Base-by-base conservation (phyloP, 208 protist species). In the Acanthamoeba lenticulata region DNA sequence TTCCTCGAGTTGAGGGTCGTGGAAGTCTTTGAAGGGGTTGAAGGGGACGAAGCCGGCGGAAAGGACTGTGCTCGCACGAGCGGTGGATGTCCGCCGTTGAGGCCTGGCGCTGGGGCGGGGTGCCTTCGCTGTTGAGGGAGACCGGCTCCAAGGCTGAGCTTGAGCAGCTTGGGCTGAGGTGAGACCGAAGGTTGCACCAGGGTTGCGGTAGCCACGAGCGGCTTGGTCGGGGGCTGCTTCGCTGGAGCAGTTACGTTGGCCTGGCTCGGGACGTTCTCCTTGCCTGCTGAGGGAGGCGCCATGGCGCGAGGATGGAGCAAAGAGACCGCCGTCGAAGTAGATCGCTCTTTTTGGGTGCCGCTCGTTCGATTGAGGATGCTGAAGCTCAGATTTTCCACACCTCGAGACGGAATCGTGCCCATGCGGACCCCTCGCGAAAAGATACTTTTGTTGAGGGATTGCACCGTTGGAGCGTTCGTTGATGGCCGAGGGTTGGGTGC, bases 241-340 rank as follows among this genome's bases (percentile, higher is more conserved):
- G 9, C n/a, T 4, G 15, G 57, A 32, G 9, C 57, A 21, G 55
- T 62, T 62, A 62, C 47, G 47, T 55, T 21, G 55, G n/a, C n/a
- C n/a, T n/a, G n/a, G n/a, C n/a, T n/a, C n/a, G n/a, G n/a, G n/a
- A 62, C 19, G 69, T 79, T 79, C 69, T 79, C 69, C 69, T 79
- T 79, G 69, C 15, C 52, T 21, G 52, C 21, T 21, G 52, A 60
- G 52, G 52, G 15, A 21, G 52, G 52, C 15, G 52, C 21, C 52
- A 21, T 60, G 38, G 11, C 27, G 69, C 69, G 17, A 6, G 27
- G 38, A 19, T 36, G 69, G 36, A 1, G 38, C 27, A 7, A 44
- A 11, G 15, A 0, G 67, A n/a, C 9, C 5, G 47, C 19, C n/a
- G 0, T 67, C 7, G 57, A 36, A 21, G 57, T 11, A 67, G 57